phyloP scores from a whole-genome alignment of 345 rosid species.

The Murraya paniculata region DNA sequence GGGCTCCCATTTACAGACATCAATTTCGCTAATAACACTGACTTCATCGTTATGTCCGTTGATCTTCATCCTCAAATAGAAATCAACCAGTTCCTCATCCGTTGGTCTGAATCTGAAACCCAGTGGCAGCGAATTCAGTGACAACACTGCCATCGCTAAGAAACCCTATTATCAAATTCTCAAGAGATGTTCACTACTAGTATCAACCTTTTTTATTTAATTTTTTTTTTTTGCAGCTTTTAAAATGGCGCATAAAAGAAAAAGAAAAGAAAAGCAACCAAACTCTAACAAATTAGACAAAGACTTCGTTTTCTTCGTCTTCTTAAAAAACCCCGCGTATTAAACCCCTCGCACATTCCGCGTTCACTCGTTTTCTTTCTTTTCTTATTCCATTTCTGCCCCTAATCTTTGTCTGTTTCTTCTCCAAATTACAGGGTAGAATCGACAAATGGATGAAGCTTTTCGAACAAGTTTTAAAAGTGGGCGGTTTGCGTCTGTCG shows the following conservation, averaged over 20 bases:
- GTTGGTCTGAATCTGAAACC: slow-evolving; percentile 93
- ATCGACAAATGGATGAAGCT: not conserved
- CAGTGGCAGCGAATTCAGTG: slow-evolving; percentile 64
- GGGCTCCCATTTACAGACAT: slow-evolving; percentile 90
- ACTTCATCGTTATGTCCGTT: slow-evolving; percentile 64
- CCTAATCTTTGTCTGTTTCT: not conserved
- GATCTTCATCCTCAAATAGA: slow-evolving; percentile 68
- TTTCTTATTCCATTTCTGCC: not conserved
- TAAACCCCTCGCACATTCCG: not conserved
- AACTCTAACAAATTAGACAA: not conserved
- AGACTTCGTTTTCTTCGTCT: not conserved
- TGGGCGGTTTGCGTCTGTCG: not conserved
- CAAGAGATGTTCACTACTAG: not conserved
- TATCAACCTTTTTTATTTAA: not conserved
- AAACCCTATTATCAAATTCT: not conserved
- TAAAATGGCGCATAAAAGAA: not conserved
- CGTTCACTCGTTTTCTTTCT: not conserved
- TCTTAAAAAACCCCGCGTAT: no score
- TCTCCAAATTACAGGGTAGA: not conserved
- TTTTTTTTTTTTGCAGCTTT: not conserved
- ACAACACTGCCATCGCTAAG: slow-evolving; percentile 32
- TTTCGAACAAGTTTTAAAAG: not conserved
- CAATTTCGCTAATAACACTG: slow-evolving; percentile 66
- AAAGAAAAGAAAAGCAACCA: not conserved
- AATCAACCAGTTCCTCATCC: slow-evolving; percentile 69